Base-by-base conservation (phyloP, 176 grass and related monocot genomes). In the Musa acuminata region DNA sequence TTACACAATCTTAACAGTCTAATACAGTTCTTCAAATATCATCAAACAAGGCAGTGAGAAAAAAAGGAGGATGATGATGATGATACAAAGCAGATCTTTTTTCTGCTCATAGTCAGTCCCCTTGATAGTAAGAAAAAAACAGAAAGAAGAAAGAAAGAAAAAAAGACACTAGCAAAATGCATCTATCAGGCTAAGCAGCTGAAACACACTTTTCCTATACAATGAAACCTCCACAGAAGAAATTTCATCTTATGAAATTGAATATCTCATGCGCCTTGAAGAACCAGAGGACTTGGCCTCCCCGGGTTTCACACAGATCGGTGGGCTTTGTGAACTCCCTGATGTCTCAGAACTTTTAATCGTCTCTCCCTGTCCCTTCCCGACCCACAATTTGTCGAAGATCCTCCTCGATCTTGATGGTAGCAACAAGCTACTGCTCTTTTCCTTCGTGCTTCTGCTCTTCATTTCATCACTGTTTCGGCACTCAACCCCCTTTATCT, bases 271-370 rank as follows among this genome's bases (percentile, higher is more conserved):
- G 74, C 86, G 84, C 55, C 91, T 91, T 58, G 80, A 82, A 51
- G 91, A 90, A 1, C 4, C 74, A 27, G 77, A 87, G 35, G 96
- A 84, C 53, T 99, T 91, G n/a, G 79, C 86, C 51, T 94, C 88
- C 6, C 78, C 77, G 35, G 88, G 83, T 72, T 91, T 99, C 1
- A 71, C 79, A 23, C 83, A 89, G 48, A 75, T 48, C 9, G 91
- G 96, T 13, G 96, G 96, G 71, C 96, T 99, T 51, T 95, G 96
- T 0, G 96, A 99, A 72, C 96, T 99, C 54, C 91, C 91, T 1
- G 96, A 99, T 1, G 96, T 99, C 78, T 99, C 96, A 0, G 91
- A 95, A 64, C 96, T 87, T 74, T 87, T 95, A 14, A 84, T 85
- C 0, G 84, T 84, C 52, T 98, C 90, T 4, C 81, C 82, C 2